Percentiles rank a stretch among this genome's conserved stretches.
Evolutionary conservation across 2,329 filamentous ascomycete genomes (phyloP).

Genomic region (Verticillium alfalfae): DNA sequence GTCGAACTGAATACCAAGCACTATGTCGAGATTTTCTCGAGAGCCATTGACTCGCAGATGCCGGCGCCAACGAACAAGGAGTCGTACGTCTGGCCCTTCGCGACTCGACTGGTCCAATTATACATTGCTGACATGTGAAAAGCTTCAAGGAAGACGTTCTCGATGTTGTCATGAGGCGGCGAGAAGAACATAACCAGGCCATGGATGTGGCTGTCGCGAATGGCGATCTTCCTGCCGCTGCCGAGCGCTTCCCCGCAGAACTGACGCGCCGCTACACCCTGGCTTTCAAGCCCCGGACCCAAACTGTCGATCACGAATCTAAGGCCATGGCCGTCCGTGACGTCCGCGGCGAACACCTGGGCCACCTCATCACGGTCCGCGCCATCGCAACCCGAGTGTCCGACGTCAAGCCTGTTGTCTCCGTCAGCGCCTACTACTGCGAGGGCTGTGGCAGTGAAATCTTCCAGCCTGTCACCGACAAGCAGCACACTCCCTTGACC

Average conservation of each 20-base stretch:
- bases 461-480: constrained; percentile 90
- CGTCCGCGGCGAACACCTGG: constrained; percentile 87
- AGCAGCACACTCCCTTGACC: constrained; percentile 81
- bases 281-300: constrained; percentile 89
- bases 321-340: constrained; percentile 84
- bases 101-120: neutral
- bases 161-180: constrained; percentile 92
- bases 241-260: constrained; percentile 83
- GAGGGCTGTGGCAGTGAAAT: constrained; percentile 95
- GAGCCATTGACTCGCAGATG: constrained; percentile 82
- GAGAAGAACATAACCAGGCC: constrained; percentile 78
- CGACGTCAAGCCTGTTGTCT: constrained; percentile 95
- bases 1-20: constrained; percentile 90
- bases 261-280: constrained; percentile 91
- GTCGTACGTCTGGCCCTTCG: constrained; percentile 46
- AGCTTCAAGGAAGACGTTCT: constrained; percentile 97
- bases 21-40: constrained; percentile 87
- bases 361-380: constrained; percentile 86
- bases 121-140: neutral
- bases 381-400: constrained; percentile 94
- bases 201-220: constrained; percentile 53
- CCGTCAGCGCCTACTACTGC: constrained; percentile 96
- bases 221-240: constrained; percentile 57
- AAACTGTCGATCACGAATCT: constrained; percentile 55
- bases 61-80: constrained; percentile 73